phyloP scores from a whole-genome alignment of 495 filamentous ascomycete genomes.

The Pseudevernia furfuracea region DNA sequence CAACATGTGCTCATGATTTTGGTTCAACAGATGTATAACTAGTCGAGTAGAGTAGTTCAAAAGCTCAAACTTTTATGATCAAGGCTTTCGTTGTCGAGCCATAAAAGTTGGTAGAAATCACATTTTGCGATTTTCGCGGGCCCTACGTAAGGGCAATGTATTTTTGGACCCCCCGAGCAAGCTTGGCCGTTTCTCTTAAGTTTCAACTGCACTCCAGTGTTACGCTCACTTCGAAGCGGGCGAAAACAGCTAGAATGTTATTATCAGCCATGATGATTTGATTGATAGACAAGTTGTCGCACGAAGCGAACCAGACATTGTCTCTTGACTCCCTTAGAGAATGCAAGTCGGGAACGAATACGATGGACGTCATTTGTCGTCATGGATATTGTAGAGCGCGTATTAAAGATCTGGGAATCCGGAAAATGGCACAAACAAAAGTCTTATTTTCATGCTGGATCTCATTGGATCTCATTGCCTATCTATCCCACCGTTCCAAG shows the following conservation, averaged over 20 bases:
- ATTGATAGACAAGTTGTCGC: not conserved
- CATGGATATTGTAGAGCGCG: not conserved
- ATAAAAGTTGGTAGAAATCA: no score
- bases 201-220: no score
- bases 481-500: not conserved
- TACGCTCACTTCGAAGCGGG: not conserved
- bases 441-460: not conserved
- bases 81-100: no score
- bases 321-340: not conserved
- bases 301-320: not conserved
- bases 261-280: no score
- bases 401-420: not conserved
- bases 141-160: no score
- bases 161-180: no score
- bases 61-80: no score
- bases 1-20: no score
- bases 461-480: not conserved
- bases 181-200: no score
- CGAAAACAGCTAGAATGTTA: not conserved
- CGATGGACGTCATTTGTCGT: constrained; percentile 2
- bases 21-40: no score
- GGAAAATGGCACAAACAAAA: not conserved
- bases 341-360: not conserved
- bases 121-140: no score
- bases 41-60: no score